Evolutionary conservation across 1,284 basidiomycete genomes (phyloP).

Genomic region (Vanrija pseudolonga): DNA sequence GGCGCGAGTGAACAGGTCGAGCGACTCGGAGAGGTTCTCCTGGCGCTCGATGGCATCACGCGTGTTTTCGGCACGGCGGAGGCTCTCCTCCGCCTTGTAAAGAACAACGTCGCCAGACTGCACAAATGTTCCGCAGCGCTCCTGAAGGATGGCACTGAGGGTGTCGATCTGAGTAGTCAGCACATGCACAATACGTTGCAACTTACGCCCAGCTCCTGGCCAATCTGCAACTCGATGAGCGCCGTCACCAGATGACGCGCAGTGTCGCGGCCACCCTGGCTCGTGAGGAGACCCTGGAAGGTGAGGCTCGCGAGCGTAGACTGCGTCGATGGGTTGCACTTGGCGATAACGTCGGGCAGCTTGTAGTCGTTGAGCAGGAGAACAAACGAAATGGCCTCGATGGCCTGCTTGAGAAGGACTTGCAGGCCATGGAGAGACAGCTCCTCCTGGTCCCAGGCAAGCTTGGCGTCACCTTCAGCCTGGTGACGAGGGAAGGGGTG

Average conservation of each 20-base stretch:
- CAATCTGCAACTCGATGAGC: conserved; percentile 96
- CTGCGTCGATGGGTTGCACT: conserved; percentile 56
- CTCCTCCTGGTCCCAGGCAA: conserved; percentile 47
- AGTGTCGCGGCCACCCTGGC: conserved; percentile 72
- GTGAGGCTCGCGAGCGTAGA: conserved; percentile 65
- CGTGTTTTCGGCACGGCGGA: conserved; percentile 83
- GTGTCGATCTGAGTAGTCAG: conserved; percentile 70
- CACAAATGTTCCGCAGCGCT: conserved; percentile 94
- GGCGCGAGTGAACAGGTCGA: conserved; percentile 80
- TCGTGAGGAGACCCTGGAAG: conserved; percentile 79
- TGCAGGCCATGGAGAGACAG: conserved; percentile 35
- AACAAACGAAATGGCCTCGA: conserved; percentile 90
- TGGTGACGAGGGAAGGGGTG: conserved; percentile 41
- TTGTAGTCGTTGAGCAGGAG: conserved; percentile 87
- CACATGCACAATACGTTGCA: conserved; percentile 7
- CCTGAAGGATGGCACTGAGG: conserved; percentile 89
- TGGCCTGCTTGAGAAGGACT: conserved; percentile 70
- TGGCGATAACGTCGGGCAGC: conserved; percentile 70
- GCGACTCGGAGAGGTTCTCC: conserved; percentile 72
- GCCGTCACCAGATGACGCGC: conserved; percentile 88
- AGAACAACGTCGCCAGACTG: conserved; percentile 96
- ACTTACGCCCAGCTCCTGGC: conserved; percentile 85
- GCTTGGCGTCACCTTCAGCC: conserved; percentile 40
- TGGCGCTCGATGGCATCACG: conserved; percentile 66
- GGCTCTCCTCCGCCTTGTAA: conserved; percentile 95